Percentiles rank a stretch among this genome's conserved stretches.
Conservation (phyloP, 441 rosid genomes). For the Adansonia gregorii region DNA sequence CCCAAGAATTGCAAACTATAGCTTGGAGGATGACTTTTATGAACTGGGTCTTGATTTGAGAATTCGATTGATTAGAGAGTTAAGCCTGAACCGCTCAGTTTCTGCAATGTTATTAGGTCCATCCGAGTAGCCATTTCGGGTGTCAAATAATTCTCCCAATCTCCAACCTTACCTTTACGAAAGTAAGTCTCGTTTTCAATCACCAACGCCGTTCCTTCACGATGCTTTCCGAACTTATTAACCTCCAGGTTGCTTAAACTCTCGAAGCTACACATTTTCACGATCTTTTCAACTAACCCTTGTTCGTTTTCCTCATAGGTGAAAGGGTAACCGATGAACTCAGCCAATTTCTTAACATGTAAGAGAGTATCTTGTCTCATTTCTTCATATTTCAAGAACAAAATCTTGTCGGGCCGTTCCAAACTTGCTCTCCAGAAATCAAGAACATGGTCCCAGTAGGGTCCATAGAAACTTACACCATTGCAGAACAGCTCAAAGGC, state of each 20-base stretch:
- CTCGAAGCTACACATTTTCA: conserved; percentile 19
- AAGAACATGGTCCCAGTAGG: conserved; percentile 40
- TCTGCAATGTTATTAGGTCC: conserved; percentile 17
- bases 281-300: not conserved
- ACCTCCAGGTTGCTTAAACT: conserved; percentile 1
- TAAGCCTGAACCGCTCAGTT: not conserved
- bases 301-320: conserved; percentile 10
- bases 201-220: not conserved
- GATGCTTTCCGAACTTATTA: not conserved
- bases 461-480: conserved; percentile 26
- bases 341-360: conserved; percentile 22
- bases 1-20: no score
- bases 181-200: not conserved
- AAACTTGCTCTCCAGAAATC: conserved; percentile 32
- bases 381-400: conserved; percentile 33
- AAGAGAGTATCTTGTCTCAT: conserved; percentile 7
- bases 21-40: no score
- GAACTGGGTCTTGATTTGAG: no score
- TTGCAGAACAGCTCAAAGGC: conserved; percentile 27
- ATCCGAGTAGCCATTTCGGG: conserved; percentile 22
- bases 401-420: conserved; percentile 26
- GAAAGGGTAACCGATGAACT: conserved; percentile 19
- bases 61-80: not conserved
- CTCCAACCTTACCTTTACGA: conserved; percentile 29
- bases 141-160: conserved; percentile 30